A percentile compares a stretch with the other conserved stretches of the same genome.
Evolutionary conservation across 345 rosid genomes (phyloP).

Genomic region (Gossypium stocksii): DNA sequence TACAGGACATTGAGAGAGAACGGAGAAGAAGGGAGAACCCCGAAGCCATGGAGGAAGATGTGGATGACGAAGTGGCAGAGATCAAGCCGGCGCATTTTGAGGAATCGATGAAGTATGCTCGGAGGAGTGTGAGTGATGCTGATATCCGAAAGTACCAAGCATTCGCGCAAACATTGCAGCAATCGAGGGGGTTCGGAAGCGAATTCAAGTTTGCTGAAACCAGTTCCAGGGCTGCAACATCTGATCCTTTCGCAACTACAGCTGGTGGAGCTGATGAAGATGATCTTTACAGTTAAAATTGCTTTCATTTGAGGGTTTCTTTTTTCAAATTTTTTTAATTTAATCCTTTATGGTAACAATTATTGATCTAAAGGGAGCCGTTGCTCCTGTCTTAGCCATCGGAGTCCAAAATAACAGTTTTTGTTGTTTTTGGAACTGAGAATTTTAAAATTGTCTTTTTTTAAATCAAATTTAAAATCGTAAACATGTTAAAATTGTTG

Average conservation of each 20-base stretch:
- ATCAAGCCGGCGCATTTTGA: neutral
- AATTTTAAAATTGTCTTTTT: no score
- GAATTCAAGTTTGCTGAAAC: conserved; percentile 74
- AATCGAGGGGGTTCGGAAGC: conserved; percentile 79
- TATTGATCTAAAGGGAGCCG: neutral
- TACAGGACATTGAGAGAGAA: conserved; percentile 86
- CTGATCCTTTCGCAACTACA: conserved; percentile 73
- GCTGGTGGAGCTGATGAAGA: conserved; percentile 72
- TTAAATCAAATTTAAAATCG: no score
- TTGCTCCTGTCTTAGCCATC: neutral
- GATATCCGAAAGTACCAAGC: conserved; percentile 93
- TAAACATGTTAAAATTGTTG: no score
- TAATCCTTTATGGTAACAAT: neutral
- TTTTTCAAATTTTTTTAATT: neutral
- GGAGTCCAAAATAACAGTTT: neutral
- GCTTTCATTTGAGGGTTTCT: neutral
- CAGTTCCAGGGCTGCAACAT: conserved; percentile 29
- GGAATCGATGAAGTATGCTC: conserved; percentile 2
- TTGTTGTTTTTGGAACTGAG: no score
- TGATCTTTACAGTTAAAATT: conserved; percentile 70
- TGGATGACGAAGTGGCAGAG: conserved; percentile 61
- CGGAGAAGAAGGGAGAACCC: conserved; percentile 75
- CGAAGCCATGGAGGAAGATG: conserved; percentile 94
- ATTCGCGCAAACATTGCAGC: conserved; percentile 93
- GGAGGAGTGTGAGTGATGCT: neutral